Percentiles rank a stretch among this genome's conserved stretches.
Conservation (phyloP, 805 yeast species). For the Hyphopichia homilentoma region DNA sequence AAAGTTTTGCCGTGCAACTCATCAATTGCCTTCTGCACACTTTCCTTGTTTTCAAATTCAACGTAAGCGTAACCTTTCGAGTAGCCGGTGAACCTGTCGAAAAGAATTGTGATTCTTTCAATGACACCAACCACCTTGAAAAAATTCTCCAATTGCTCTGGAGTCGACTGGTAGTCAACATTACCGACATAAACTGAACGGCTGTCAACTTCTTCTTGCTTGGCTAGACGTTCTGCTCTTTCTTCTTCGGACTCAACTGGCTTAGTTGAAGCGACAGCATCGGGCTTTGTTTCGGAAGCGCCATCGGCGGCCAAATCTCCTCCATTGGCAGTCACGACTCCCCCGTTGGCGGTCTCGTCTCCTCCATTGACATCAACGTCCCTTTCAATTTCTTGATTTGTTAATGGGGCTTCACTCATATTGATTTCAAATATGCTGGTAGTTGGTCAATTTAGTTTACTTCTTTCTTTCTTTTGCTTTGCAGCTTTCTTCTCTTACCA, state of each 20-base stretch:
- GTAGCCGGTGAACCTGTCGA: constrained; percentile 40
- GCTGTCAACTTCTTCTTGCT: constrained; percentile 46
- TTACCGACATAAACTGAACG: constrained; percentile 55
- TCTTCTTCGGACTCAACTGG: constrained; percentile 28
- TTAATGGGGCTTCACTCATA: too few species aligned
- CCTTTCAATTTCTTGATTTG: too few species aligned
- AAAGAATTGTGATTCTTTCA: constrained; percentile 50
- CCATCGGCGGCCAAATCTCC: neutral
- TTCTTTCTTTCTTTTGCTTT: too few species aligned
- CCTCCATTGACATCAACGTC: neutral
- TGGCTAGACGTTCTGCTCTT: constrained; percentile 26
- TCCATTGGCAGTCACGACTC: neutral
- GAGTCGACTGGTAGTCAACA: constrained; percentile 45
- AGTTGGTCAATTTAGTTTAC: too few species aligned
- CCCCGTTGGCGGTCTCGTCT: neutral
- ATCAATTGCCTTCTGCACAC: constrained; percentile 45
- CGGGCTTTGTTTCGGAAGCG: neutral
- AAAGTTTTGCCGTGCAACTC: constrained; percentile 39
- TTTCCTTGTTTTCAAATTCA: constrained; percentile 44
- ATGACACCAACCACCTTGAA: constrained; percentile 45
- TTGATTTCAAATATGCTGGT: too few species aligned
- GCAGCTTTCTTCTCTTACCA: too few species aligned
- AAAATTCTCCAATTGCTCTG: constrained; percentile 46
- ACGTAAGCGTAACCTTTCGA: constrained; percentile 64
- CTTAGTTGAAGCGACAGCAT: neutral